Conservation (phyloP, 148 eudicot genomes). For the Heliamphora exappendiculata region DNA sequence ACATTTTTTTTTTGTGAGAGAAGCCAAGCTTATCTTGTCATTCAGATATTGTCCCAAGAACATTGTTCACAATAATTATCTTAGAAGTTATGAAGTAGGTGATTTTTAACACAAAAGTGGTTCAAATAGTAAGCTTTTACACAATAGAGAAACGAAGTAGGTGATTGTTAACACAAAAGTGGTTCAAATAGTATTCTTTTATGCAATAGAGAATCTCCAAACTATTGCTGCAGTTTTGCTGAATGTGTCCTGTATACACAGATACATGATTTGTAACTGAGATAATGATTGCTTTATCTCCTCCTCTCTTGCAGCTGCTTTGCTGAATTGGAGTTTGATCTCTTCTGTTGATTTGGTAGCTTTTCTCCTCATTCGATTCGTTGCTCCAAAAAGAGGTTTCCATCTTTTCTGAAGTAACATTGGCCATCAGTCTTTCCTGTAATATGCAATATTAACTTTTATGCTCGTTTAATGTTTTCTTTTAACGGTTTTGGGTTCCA, state of each 20-base stretch:
- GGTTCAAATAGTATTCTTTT: background rate
- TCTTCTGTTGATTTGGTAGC: slow-evolving; percentile 67
- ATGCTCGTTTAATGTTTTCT: background rate
- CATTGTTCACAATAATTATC: background rate
- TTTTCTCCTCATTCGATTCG: slow-evolving; percentile 57
- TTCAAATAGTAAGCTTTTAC: background rate
- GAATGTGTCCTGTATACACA: background rate
- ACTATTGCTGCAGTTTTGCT: background rate
- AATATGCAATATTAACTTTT: background rate
- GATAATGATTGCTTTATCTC: slow-evolving; percentile 8
- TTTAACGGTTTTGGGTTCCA: background rate
- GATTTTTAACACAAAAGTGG: background rate
- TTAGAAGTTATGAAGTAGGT: background rate
- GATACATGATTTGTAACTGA: slow-evolving; percentile 4
- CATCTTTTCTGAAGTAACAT: background rate
- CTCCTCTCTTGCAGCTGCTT: slow-evolving; percentile 57
- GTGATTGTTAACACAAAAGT: background rate
- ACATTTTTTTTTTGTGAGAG: background rate
- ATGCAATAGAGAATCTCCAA: background rate
- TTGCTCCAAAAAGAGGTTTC: slow-evolving; percentile 60
- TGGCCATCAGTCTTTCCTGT: background rate
- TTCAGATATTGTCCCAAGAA: background rate
- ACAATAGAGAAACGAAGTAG: background rate
- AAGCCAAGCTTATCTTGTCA: background rate
- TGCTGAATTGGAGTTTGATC: slow-evolving; percentile 82